phyloP scores from a whole-genome alignment of 2,329 filamentous ascomycete species.

The Magnaporthales sp. region DNA sequence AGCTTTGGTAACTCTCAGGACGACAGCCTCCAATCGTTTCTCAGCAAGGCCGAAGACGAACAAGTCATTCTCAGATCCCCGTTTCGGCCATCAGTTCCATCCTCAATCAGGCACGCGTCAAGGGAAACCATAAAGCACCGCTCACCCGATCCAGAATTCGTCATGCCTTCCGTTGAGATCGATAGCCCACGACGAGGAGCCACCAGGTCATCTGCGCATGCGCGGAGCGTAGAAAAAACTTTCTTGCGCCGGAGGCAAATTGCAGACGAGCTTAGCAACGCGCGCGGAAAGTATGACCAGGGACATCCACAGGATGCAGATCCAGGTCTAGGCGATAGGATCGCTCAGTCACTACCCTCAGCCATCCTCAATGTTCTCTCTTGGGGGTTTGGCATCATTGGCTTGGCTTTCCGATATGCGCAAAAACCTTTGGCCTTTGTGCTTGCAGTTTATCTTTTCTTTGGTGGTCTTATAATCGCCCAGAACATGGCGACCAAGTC shows the following conservation, averaged over 20 bases:
- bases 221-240: constrained; percentile 19
- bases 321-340: constrained; percentile 17
- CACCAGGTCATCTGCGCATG: constrained; percentile 23
- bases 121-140: constrained; percentile 16
- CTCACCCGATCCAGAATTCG: constrained; percentile 41
- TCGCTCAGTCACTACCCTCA: constrained; percentile 26
- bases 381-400: constrained; percentile 48
- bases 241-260: constrained; percentile 19
- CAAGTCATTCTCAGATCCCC: constrained; percentile 44
- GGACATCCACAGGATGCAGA: neutral
- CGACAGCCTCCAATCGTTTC: constrained; percentile 44
- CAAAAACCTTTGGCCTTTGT: constrained; percentile 56
- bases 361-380: constrained; percentile 28
- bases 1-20: constrained; percentile 42
- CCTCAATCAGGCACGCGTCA: constrained; percentile 19
- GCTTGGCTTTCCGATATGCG: constrained; percentile 49
- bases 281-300: neutral
- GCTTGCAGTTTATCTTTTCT: constrained; percentile 51
- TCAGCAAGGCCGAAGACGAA: constrained; percentile 44
- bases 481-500: constrained; percentile 55
- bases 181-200: constrained; percentile 27
- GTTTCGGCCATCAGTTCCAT: constrained; percentile 43
- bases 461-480: constrained; percentile 49
- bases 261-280: constrained; percentile 12
- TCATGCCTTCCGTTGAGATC: constrained; percentile 40